phyloP scores from a whole-genome alignment of 306 rosid species.

The Castanospermum australe region DNA sequence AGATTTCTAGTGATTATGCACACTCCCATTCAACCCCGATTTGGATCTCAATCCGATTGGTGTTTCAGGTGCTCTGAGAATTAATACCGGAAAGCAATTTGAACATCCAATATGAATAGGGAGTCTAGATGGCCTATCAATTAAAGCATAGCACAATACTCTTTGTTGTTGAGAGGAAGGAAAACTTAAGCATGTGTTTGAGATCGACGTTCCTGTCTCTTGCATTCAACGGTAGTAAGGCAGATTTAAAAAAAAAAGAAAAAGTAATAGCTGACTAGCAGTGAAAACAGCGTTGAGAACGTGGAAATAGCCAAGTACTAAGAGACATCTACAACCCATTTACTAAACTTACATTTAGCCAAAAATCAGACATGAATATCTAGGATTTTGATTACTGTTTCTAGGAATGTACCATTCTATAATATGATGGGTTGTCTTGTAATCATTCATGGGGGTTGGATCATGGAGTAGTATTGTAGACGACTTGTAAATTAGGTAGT shows the following conservation, averaged over 20 bases:
- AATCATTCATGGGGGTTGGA: not conserved
- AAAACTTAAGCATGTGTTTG: not conserved
- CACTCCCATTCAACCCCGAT: too few species aligned
- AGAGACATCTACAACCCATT: not conserved
- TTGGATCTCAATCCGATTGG: not conserved
- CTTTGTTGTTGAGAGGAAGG: not conserved
- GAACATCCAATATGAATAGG: not conserved
- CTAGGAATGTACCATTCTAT: not conserved
- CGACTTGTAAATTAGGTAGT: conserved; percentile 14
- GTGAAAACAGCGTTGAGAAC: not conserved
- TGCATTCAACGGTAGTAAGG: not conserved
- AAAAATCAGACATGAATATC: not conserved
- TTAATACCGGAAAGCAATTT: not conserved
- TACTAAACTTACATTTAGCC: not conserved
- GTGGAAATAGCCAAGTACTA: not conserved
- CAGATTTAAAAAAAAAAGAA: not conserved
- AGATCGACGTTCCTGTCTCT: not conserved
- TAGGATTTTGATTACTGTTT: not conserved
- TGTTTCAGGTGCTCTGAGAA: not conserved
- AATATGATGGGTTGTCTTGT: not conserved
- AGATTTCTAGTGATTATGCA: too few species aligned
- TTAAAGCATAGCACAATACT: not conserved
- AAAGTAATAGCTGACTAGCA: not conserved
- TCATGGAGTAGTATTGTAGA: conserved; percentile 6
- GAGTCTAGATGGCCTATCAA: not conserved